Evolutionary conservation across 257 asterid species (phyloP).

Genomic region (Mitragyna speciosa): DNA sequence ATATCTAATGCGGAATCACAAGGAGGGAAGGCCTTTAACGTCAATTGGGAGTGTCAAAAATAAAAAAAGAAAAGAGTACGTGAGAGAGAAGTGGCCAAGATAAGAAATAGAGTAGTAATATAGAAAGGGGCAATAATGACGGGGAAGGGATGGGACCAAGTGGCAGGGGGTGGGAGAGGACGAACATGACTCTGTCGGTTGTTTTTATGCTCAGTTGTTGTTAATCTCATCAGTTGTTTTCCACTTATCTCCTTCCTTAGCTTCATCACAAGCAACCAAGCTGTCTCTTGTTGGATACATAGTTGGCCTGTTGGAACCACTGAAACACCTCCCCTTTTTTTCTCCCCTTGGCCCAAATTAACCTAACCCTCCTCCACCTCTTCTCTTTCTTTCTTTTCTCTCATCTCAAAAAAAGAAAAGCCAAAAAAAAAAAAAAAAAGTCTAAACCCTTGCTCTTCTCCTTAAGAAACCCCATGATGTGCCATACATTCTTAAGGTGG

Average conservation of each 20-base stretch:
- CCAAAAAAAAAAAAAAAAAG: no score
- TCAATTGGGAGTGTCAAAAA: slow-evolving; percentile 22
- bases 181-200: slow-evolving; percentile 99
- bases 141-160: slow-evolving; percentile 70
- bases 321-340: slow-evolving; percentile 41
- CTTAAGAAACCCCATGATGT: neutral
- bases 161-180: slow-evolving; percentile 99
- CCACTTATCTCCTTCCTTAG: slow-evolving; percentile 37
- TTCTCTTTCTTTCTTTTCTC: neutral
- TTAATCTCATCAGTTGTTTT: slow-evolving; percentile 46
- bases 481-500: slow-evolving; percentile 7
- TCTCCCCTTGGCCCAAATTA: neutral
- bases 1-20: slow-evolving; percentile 3
- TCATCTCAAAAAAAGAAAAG: neutral
- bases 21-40: slow-evolving; percentile 1
- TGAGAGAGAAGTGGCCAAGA: slow-evolving; percentile 13
- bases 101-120: slow-evolving; percentile 19
- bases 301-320: slow-evolving; percentile 70
- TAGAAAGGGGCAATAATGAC: slow-evolving; percentile 60
- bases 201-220: slow-evolving; percentile 51
- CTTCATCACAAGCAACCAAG: slow-evolving; percentile 94
- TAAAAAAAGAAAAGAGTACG: slow-evolving; percentile 5
- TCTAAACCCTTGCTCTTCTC: neutral
- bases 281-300: slow-evolving; percentile 93
- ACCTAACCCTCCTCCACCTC: neutral